Evolutionary conservation across 2,329 filamentous ascomycete species (phyloP).

Genomic region (Salinomyces thailandicus): DNA sequence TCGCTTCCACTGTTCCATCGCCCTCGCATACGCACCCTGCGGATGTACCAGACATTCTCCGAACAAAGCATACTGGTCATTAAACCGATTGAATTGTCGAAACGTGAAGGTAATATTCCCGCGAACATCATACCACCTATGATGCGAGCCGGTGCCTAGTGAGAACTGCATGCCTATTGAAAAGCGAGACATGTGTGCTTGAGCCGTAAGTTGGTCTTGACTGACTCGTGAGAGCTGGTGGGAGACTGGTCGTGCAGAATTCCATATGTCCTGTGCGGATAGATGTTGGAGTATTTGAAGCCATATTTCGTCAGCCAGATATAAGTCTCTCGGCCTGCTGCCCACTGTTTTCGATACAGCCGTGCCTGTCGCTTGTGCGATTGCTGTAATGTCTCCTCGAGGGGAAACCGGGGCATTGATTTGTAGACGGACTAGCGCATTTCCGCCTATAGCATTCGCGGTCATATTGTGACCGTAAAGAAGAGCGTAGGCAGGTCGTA

Average conservation of each 20-base stretch:
- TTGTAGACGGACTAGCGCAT: too few relatives aligned
- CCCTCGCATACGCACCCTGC: conserved; percentile 8
- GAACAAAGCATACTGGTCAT: conserved; percentile 16
- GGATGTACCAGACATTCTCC: conserved; percentile 11
- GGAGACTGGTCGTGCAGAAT: conserved; percentile 2
- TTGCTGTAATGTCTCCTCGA: too few relatives aligned
- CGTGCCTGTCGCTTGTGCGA: too few relatives aligned
- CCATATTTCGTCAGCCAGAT: conserved; percentile 18
- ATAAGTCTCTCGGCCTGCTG: too few relatives aligned
- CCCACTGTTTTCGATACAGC: too few relatives aligned
- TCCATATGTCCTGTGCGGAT: conserved; percentile 13
- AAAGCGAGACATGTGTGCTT: conserved; percentile 7
- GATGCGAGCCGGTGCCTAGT: conserved; percentile 11
- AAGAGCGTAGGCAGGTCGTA: too few relatives aligned
- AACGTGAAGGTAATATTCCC: conserved; percentile 13
- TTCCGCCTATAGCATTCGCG: too few relatives aligned
- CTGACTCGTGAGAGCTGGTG: not conserved
- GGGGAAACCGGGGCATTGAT: too few relatives aligned
- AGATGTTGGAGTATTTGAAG: conserved; percentile 15
- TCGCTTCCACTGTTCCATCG: conserved; percentile 16
- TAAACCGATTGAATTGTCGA: conserved; percentile 10
- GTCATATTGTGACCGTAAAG: too few relatives aligned
- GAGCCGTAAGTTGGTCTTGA: conserved; percentile 10
- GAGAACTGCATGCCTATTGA: conserved; percentile 11
- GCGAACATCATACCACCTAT: conserved; percentile 16